Evolutionary conservation across 129 eudicot genomes (phyloP).

Genomic region (Chrysanthemum lavandulifolium): DNA sequence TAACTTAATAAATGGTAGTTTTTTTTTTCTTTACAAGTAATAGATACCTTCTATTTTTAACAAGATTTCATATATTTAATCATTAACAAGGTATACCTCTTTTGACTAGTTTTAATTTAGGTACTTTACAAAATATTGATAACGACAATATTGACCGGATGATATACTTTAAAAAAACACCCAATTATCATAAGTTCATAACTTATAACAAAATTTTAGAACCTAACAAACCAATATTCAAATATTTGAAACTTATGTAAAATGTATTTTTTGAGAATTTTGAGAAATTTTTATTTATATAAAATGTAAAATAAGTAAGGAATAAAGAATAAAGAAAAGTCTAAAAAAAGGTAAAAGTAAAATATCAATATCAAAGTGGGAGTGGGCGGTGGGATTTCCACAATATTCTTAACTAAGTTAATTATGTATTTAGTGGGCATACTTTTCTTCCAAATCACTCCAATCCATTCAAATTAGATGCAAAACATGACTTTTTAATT

Average conservation of each 20-base stretch:
- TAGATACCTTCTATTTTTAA: background rate
- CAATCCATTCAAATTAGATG: conserved; percentile 23
- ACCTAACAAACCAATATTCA: no score
- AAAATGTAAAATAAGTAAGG: background rate
- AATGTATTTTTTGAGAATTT: no score
- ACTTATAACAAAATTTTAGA: no score
- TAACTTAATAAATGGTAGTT: background rate
- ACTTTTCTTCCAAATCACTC: conserved; percentile 13
- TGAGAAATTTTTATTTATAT: background rate
- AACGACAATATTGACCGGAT: no score
- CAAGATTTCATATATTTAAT: background rate
- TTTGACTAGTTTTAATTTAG: background rate
- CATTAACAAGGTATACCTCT: background rate
- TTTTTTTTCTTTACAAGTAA: background rate
- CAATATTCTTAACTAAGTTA: background rate
- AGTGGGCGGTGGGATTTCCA: conserved; percentile 32
- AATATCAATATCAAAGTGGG: conserved; percentile 20
- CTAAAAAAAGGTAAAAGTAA: conserved; percentile 4
- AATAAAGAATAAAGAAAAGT: background rate
- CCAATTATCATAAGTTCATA: no score
- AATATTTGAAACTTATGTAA: no score
- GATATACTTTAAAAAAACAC: no score
- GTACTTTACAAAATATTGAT: background rate
- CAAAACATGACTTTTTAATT: background rate
- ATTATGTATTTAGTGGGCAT: conserved; percentile 22